These are phyloP conservation scores for Clitopilus passeckerianus DNA, from an alignment of 768 basidiomycete species.

Conservation along the genomic window DNA sequence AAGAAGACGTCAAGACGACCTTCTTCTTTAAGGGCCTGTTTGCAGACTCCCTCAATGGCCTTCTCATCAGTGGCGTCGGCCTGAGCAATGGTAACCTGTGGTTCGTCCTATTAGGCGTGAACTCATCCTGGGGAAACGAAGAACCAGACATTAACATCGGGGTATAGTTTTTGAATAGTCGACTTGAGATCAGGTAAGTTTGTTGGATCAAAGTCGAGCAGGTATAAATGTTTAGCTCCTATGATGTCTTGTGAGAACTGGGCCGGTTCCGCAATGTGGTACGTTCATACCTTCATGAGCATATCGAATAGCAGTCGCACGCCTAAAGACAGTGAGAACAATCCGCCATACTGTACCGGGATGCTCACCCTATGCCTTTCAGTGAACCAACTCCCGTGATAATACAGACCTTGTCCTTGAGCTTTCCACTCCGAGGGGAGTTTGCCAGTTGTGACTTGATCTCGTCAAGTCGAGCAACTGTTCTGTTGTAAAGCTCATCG, in stretches of 20 bases:
- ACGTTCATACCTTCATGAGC: constrained; percentile 67
- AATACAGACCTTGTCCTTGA: constrained; percentile 78
- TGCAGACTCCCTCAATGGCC: constrained; percentile 63
- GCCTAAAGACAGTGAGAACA: constrained; percentile 31
- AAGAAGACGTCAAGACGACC: constrained; percentile 92
- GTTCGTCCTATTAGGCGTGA: not conserved
- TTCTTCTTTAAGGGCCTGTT: constrained; percentile 72
- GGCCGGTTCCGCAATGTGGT: not conserved
- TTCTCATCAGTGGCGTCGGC: constrained; percentile 83
- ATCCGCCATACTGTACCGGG: not conserved
- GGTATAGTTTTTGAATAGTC: constrained; percentile 61
- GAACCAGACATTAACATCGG: constrained; percentile 66
- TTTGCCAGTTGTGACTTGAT: constrained; percentile 64
- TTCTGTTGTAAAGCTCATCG: constrained; percentile 56
- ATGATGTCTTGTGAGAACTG: not conserved
- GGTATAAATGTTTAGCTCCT: constrained; percentile 78
- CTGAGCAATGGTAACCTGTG: constrained; percentile 68
- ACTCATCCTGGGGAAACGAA: not conserved
- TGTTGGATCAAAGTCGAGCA: constrained; percentile 62
- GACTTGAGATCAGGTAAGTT: constrained; percentile 70
- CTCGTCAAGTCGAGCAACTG: constrained; percentile 59
- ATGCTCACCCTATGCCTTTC: constrained; percentile 80
- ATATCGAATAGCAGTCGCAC: constrained; percentile 66
- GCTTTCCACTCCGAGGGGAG: constrained; percentile 45
- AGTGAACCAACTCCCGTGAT: constrained; percentile 86